Evolutionary conservation across 179 eudicot genomes (phyloP).

Genomic region (Dionaea muscipula): DNA sequence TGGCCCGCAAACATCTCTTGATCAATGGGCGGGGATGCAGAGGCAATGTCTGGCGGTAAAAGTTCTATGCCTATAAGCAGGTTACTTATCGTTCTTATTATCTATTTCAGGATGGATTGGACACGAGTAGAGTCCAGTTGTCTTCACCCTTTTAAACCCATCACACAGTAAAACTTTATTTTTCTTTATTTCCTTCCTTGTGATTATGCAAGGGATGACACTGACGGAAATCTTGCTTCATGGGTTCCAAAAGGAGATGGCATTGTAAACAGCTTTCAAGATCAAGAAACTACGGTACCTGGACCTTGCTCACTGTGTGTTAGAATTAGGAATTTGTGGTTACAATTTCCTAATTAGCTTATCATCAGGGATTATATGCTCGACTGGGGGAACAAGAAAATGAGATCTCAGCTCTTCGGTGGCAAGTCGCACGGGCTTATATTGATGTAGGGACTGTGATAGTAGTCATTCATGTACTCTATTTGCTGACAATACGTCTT

Average conservation of each 20-base stretch:
- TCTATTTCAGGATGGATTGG: not conserved
- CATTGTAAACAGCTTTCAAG: conserved; percentile 22
- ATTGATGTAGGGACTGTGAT: conserved; percentile 35
- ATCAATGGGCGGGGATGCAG: no score
- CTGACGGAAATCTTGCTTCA: conserved; percentile 29
- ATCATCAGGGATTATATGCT: conserved; percentile 49
- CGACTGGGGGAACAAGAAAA: conserved; percentile 45
- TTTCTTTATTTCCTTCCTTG: not conserved
- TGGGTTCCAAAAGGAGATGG: conserved; percentile 30
- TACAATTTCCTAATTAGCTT: conserved; percentile 14
- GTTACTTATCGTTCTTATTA: no score
- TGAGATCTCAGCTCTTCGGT: conserved; percentile 48
- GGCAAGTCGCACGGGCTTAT: conserved; percentile 58
- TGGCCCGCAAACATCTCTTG: no score
- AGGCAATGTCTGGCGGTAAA: no score
- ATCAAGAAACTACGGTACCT: conserved; percentile 44
- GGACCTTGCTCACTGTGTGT: conserved; percentile 7
- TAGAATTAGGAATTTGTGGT: not conserved
- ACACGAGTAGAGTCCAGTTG: not conserved
- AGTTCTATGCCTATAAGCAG: no score
- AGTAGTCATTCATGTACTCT: not conserved
- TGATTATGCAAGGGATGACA: conserved; percentile 2
- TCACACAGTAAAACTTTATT: not conserved
- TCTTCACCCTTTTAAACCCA: not conserved
- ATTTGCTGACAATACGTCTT: conserved; percentile 10